Evolutionary conservation across 1,284 basidiomycete species (phyloP).

Genomic region (Lignosus rhinocerotis): DNA sequence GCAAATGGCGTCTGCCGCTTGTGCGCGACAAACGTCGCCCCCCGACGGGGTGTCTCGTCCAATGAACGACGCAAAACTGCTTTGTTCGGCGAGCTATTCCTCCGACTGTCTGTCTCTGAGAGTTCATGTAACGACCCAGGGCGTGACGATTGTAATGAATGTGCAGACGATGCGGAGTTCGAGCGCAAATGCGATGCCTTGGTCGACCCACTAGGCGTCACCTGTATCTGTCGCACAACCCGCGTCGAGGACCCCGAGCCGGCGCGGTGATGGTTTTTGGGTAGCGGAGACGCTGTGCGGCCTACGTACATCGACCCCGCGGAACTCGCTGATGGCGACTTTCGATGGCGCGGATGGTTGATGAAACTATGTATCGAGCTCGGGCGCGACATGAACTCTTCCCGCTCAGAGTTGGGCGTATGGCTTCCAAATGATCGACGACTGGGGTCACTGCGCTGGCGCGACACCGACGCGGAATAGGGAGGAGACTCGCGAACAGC

Average conservation of each 20-base stretch:
- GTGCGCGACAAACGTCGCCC: constrained; percentile 70
- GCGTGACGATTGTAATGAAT: constrained; percentile 70
- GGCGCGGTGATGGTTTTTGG: constrained; percentile 67
- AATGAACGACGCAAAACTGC: constrained; percentile 40
- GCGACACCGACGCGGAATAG: constrained; percentile 33
- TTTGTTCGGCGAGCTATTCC: constrained; percentile 56
- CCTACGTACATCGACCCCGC: constrained; percentile 60
- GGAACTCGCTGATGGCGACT: constrained; percentile 76
- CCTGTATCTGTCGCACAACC: constrained; percentile 66
- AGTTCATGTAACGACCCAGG: constrained; percentile 75
- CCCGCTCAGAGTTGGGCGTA: constrained; percentile 78
- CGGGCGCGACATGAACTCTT: constrained; percentile 71
- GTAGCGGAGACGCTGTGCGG: constrained; percentile 65
- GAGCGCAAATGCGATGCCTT: constrained; percentile 57
- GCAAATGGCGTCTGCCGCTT: constrained; percentile 69
- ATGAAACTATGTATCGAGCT: constrained; percentile 73
- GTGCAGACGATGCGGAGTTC: constrained; percentile 72
- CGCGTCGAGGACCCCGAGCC: constrained; percentile 77
- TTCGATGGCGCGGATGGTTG: constrained; percentile 57
- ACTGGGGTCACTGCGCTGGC: constrained; percentile 47
- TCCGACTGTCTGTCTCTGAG: constrained; percentile 61
- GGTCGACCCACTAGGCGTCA: constrained; percentile 35
- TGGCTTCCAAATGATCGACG: constrained; percentile 69
- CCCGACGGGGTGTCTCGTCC: constrained; percentile 53
- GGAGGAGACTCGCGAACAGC: constrained; percentile 56